phyloP scores from a whole-genome alignment of 306 rosid genomes.

The Comarum palustre region DNA sequence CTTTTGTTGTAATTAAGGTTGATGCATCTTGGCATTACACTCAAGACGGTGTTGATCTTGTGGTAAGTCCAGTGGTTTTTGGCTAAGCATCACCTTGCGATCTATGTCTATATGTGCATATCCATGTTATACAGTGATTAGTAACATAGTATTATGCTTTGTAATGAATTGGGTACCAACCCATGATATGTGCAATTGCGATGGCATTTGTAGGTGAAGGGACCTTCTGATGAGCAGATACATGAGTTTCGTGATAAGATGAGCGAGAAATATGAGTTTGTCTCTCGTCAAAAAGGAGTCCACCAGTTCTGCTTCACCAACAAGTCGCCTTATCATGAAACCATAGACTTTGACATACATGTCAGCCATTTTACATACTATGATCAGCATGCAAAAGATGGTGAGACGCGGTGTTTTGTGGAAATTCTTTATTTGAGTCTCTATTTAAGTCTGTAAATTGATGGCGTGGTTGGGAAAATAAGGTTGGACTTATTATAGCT shows the following conservation, averaged over 20 bases:
- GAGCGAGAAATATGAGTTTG: constrained; percentile 65
- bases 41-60: constrained; percentile 50
- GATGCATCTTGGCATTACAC: constrained; percentile 52
- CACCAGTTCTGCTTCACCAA: constrained; percentile 77
- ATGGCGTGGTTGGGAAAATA: not conserved
- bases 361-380: constrained; percentile 46
- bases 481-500: constrained; percentile 16
- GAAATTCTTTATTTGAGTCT: not conserved
- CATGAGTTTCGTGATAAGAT: constrained; percentile 53
- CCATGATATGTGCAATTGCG: not conserved
- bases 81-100: too few species aligned
- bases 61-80: constrained; percentile 33
- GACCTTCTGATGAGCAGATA: constrained; percentile 50
- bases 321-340: constrained; percentile 79
- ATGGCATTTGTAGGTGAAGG: constrained; percentile 47
- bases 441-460: not conserved
- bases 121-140: not conserved
- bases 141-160: not conserved
- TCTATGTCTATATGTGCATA: not conserved
- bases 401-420: constrained; percentile 25
- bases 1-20: constrained; percentile 57
- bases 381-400: constrained; percentile 61
- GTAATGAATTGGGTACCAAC: not conserved
- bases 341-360: constrained; percentile 70
- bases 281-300: constrained; percentile 41